Percentiles rank a stretch among this genome's conserved stretches.
Evolutionary conservation across 768 basidiomycete genomes (phyloP).

Genomic region (Nidularia sp.): DNA sequence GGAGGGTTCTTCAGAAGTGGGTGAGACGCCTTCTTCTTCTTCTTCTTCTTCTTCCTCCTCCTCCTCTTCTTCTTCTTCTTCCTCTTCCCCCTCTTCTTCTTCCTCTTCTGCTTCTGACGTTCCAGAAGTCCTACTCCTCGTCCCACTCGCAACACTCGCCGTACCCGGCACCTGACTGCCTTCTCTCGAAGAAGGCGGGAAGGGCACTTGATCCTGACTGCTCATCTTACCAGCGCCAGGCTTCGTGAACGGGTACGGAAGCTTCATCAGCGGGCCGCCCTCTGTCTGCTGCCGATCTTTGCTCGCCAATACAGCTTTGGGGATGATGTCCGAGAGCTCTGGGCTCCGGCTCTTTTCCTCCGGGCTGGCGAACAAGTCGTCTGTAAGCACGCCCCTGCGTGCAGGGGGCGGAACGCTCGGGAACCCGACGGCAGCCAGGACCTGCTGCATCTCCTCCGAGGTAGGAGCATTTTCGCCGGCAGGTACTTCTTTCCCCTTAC

Average conservation of each 20-base stretch:
- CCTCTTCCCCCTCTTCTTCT: slow-evolving; percentile 9
- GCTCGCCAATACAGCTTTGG: slow-evolving; percentile 21
- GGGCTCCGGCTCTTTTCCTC: slow-evolving; percentile 17
- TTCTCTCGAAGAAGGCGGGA: slow-evolving; percentile 57
- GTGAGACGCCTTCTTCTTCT: slow-evolving; percentile 40
- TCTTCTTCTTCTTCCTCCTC: slow-evolving; percentile 25
- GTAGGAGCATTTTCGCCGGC: slow-evolving; percentile 6
- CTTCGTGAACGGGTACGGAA: slow-evolving; percentile 72
- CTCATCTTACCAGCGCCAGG: slow-evolving; percentile 55
- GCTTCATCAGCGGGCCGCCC: slow-evolving; percentile 37
- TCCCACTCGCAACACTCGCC: slow-evolving; percentile 5
- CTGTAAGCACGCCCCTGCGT: slow-evolving; percentile 53
- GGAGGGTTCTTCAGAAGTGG: slow-evolving; percentile 23
- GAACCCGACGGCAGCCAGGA: slow-evolving; percentile 56
- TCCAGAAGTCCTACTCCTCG: slow-evolving; percentile 12
- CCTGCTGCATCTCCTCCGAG: slow-evolving; percentile 36
- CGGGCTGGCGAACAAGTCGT: slow-evolving; percentile 63
- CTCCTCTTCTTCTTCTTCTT: slow-evolving; percentile 15
- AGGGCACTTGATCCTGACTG: slow-evolving; percentile 62
- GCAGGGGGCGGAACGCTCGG: slow-evolving; percentile 48
- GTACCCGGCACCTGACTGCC: background rate
- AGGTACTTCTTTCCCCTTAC: slow-evolving; percentile 19
- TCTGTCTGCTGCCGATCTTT: slow-evolving; percentile 26
- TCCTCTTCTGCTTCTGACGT: slow-evolving; percentile 7
- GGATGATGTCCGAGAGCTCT: slow-evolving; percentile 29